Evolutionary conservation across 345 rosid species (phyloP).

Genomic region (Citrus reticulata): DNA sequence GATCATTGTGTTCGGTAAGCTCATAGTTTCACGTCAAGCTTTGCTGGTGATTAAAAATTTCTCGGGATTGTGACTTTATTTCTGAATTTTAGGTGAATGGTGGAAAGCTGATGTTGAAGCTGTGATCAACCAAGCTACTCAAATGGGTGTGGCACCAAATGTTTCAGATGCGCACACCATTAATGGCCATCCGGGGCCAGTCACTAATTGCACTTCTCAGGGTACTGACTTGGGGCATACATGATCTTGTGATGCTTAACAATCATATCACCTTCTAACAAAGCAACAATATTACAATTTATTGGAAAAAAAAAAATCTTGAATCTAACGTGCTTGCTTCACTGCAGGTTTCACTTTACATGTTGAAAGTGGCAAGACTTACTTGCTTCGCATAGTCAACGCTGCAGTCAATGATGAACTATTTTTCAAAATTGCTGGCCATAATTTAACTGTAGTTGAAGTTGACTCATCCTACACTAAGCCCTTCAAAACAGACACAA

Average conservation of each 20-base stretch:
- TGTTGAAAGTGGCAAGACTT: slow-evolving; percentile 55
- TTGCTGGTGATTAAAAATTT: not conserved
- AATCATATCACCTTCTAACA: not conserved
- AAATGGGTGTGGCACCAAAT: slow-evolving; percentile 59
- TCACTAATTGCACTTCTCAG: slow-evolving; percentile 46
- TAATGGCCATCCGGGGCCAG: slow-evolving; percentile 63
- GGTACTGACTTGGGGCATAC: slow-evolving; percentile 37
- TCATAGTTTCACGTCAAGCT: not conserved
- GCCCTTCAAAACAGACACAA: slow-evolving; percentile 44
- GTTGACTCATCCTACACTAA: slow-evolving; percentile 63
- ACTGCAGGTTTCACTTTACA: slow-evolving; percentile 42
- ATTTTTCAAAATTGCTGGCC: slow-evolving; percentile 67
- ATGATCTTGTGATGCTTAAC: not conserved
- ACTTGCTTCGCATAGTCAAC: slow-evolving; percentile 59
- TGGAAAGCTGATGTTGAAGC: slow-evolving; percentile 77
- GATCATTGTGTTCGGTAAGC: slow-evolving; percentile 50
- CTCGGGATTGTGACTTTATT: not conserved
- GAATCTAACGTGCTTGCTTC: not conserved
- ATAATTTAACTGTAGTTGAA: slow-evolving; percentile 62
- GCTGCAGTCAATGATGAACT: slow-evolving; percentile 78
- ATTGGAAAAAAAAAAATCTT: not conserved
- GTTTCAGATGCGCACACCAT: slow-evolving; percentile 72
- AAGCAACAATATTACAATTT: too few relatives aligned
- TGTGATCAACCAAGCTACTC: slow-evolving; percentile 43
- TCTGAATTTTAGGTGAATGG: slow-evolving; percentile 61